These are phyloP conservation scores for Ascochyta lentis DNA, from an alignment of 2,329 filamentous ascomycete genomes.

Conservation along the genomic window DNA sequence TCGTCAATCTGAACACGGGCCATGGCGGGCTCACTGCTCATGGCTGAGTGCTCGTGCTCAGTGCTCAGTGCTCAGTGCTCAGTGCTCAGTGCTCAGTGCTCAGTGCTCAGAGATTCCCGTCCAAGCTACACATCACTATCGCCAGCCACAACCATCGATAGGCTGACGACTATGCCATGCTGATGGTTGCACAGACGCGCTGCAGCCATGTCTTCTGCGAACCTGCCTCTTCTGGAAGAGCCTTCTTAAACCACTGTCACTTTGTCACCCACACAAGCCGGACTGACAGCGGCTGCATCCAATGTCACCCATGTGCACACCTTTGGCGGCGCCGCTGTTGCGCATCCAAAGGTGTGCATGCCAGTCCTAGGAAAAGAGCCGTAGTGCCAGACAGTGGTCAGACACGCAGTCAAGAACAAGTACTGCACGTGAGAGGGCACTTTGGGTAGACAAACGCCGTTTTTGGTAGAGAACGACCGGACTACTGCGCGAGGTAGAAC, in stretches of 20 bases:
- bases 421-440: conserved; percentile 1
- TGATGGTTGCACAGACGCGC: neutral
- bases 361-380: no score
- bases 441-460: neutral
- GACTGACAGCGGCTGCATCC: neutral
- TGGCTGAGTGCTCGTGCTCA: neutral
- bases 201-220: conserved; percentile 7
- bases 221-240: conserved; percentile 2
- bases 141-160: neutral
- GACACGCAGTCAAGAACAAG: neutral
- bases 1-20: neutral
- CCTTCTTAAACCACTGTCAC: neutral
- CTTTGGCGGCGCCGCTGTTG: no score
- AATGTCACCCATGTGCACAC: neutral
- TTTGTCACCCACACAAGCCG: neutral
- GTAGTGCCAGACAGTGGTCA: neutral
- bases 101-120: neutral
- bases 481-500: conserved; percentile 7
- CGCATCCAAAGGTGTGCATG: neutral
- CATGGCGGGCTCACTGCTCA: no score
- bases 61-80: neutral
- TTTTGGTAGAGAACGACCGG: neutral
- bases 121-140: neutral
- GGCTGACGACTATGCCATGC: conserved; percentile 2
- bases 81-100: neutral